These are phyloP conservation scores for Ganoderma multipileum DNA, from an alignment of 1,284 basidiomycete genomes.

Conservation along the genomic window DNA sequence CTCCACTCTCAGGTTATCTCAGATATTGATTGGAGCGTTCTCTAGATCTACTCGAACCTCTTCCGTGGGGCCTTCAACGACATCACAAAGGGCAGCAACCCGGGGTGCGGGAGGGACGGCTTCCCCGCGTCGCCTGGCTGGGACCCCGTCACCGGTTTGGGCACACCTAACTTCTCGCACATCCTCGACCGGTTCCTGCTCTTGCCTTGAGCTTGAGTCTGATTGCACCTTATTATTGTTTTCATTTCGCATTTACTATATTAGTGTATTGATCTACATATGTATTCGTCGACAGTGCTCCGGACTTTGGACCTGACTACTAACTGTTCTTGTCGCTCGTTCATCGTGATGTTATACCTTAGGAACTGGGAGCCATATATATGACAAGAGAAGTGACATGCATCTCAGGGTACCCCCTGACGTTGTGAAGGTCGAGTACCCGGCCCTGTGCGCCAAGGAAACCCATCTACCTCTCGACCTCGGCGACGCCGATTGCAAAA, in stretches of 20 bases:
- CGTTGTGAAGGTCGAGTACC: not conserved
- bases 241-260: not conserved
- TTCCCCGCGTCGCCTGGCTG: conserved; percentile 40
- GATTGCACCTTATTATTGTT: no score
- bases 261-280: not conserved
- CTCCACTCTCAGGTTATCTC: not conserved
- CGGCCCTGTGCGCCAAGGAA: no score
- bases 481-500: no score
- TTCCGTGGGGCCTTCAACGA: conserved; percentile 46
- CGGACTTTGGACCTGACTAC: not conserved
- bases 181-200: conserved; percentile 9
- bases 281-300: not conserved
- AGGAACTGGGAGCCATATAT: not conserved
- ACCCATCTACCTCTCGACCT: no score
- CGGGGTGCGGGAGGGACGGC: conserved; percentile 31
- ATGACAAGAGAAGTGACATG: not conserved
- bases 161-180: conserved; percentile 34
- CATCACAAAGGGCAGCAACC: conserved; percentile 41
- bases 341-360: not conserved
- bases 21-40: conserved; percentile 10
- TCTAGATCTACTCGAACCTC: conserved; percentile 39
- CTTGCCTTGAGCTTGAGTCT: conserved; percentile 6
- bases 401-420: not conserved
- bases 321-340: not conserved
- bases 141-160: conserved; percentile 30